Evolutionary conservation across 768 basidiomycete species (phyloP).

Genomic region (Daedaleopsis sinensis): DNA sequence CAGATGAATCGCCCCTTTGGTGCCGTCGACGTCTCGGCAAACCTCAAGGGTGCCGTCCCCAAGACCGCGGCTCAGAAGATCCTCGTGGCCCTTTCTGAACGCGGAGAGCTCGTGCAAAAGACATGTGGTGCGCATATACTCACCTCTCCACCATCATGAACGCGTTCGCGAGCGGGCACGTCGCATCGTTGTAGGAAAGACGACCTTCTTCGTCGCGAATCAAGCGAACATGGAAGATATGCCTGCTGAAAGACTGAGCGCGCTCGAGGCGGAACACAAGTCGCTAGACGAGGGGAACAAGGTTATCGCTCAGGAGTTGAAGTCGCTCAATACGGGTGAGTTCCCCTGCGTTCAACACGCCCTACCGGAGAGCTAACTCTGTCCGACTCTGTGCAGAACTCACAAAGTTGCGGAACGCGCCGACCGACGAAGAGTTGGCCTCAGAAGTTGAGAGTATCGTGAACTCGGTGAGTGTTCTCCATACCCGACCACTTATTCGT

Average conservation of each 20-base stretch:
- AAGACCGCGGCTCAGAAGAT: slow-evolving; percentile 88
- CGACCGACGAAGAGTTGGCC: slow-evolving; percentile 71
- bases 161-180: not conserved
- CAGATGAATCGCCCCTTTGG: slow-evolving; percentile 96
- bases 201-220: slow-evolving; percentile 85
- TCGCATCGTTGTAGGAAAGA: slow-evolving; percentile 60
- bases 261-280: slow-evolving; percentile 62
- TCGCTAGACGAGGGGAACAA: slow-evolving; percentile 64
- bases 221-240: slow-evolving; percentile 72
- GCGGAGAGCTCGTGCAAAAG: slow-evolving; percentile 81
- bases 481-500: slow-evolving; percentile 3
- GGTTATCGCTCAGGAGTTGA: slow-evolving; percentile 50
- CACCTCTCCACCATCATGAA: too few relatives aligned
- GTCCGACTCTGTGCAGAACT: slow-evolving; percentile 52
- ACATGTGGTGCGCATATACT: slow-evolving; percentile 59
- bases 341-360: not conserved
- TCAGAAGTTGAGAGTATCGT: slow-evolving; percentile 52
- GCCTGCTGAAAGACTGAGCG: slow-evolving; percentile 59
- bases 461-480: slow-evolving; percentile 48
- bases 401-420: slow-evolving; percentile 58
- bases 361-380: slow-evolving; percentile 15
- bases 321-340: slow-evolving; percentile 50
- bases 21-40: slow-evolving; percentile 89
- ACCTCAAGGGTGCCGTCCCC: slow-evolving; percentile 86
- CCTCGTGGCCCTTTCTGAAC: slow-evolving; percentile 79